These are phyloP conservation scores for Moniliella sp. DNA, from an alignment of 1,284 basidiomycete species.

Conservation along the genomic window DNA sequence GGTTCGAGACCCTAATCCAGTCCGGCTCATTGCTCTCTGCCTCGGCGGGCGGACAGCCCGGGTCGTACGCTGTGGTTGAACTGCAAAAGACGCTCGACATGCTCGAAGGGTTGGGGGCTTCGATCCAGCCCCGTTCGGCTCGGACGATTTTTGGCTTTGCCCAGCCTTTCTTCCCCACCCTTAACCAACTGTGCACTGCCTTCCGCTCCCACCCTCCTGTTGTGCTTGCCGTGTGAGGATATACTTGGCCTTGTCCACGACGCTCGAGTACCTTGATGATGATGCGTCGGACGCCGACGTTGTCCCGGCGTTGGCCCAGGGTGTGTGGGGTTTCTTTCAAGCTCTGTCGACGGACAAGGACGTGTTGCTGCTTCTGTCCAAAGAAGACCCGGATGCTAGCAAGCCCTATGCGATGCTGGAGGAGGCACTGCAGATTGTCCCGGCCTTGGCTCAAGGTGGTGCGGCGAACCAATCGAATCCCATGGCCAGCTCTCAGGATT, in stretches of 20 bases:
- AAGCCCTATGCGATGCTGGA: background rate
- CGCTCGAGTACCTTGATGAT: constrained; percentile 8
- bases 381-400: too few species aligned
- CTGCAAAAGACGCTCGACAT: constrained; percentile 17
- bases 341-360: background rate
- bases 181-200: constrained; percentile 8
- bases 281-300: constrained; percentile 7
- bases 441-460: background rate
- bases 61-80: constrained; percentile 10
- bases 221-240: constrained; percentile 6
- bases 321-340: constrained; percentile 3
- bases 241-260: constrained; percentile 7
- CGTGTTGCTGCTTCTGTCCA: background rate
- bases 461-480: too few species aligned
- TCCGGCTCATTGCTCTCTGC: background rate
- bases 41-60: constrained; percentile 10
- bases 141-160: constrained; percentile 12
- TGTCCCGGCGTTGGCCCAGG: constrained; percentile 7
- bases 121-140: constrained; percentile 12
- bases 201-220: constrained; percentile 13
- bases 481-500: too few species aligned
- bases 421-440: background rate
- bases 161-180: constrained; percentile 10
- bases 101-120: constrained; percentile 13
- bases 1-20: background rate